Conservation (phyloP, 306 rosid genomes). For the Boehmeria nivea region DNA sequence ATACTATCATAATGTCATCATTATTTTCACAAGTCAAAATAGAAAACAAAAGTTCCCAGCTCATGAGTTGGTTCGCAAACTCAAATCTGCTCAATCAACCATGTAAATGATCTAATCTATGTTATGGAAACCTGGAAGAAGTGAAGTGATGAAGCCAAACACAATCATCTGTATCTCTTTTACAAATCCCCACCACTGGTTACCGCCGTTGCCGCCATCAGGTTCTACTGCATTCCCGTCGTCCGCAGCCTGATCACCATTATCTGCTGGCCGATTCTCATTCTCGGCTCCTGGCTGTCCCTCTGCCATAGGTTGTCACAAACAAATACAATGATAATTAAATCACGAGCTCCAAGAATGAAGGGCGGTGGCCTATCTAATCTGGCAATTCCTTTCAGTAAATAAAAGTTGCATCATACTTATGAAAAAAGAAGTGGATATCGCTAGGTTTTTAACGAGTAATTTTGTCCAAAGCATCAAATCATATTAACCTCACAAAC, state of each 20-base stretch:
- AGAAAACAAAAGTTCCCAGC: conserved; percentile 3
- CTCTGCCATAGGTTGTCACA: conserved; percentile 43
- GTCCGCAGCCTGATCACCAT: conserved; percentile 40
- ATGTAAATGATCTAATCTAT: conserved; percentile 48
- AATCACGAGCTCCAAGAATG: no score
- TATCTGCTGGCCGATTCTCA: conserved; percentile 48
- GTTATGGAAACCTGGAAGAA: conserved; percentile 94
- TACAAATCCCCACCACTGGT: conserved; percentile 91
- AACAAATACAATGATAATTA: no score
- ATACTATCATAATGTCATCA: conserved; percentile 19
- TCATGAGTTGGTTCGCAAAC: not conserved
- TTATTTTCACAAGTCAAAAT: conserved; percentile 12
- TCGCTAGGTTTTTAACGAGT: no score
- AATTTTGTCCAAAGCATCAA: no score
- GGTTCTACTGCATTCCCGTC: conserved; percentile 58
- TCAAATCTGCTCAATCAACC: conserved; percentile 5
- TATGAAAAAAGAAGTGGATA: no score
- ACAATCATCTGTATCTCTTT: conserved; percentile 93
- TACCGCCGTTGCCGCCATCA: conserved; percentile 55
- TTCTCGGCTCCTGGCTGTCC: conserved; percentile 53
- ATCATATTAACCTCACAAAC: no score
- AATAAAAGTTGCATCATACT: no score
- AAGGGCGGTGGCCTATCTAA: no score
- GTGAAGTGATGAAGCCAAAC: conserved; percentile 87
- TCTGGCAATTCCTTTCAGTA: no score